Evolutionary conservation across 768 basidiomycete species (phyloP).

Genomic region (Lactarius pseudohatsudake): DNA sequence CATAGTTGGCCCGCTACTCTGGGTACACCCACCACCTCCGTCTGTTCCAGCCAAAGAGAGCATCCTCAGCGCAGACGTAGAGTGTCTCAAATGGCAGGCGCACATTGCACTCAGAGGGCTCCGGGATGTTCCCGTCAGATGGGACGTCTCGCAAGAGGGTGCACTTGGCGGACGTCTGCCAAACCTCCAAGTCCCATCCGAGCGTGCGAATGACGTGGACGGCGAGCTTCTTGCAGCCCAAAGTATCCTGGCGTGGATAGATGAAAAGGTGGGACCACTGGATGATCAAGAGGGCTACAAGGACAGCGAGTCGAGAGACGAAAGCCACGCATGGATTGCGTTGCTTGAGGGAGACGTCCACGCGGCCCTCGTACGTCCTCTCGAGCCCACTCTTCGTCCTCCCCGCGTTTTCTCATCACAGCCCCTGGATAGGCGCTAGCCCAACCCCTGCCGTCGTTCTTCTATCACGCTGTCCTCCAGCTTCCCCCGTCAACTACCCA

Average conservation of each 20-base stretch:
- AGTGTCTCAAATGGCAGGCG: conserved; percentile 90
- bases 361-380: conserved; percentile 58
- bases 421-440: conserved; percentile 45
- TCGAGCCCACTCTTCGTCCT: conserved; percentile 1
- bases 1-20: conserved; percentile 51
- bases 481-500: conserved; percentile 37
- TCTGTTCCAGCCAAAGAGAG: conserved; percentile 24
- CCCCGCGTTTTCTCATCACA: conserved; percentile 17
- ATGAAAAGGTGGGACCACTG: conserved; percentile 45
- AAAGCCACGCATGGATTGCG: conserved; percentile 80
- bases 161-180: conserved; percentile 69
- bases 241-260: conserved; percentile 74
- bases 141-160: conserved; percentile 69
- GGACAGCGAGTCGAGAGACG: conserved; percentile 58
- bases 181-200: conserved; percentile 58
- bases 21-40: conserved; percentile 55
- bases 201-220: conserved; percentile 35
- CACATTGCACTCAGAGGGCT: conserved; percentile 71
- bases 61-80: conserved; percentile 70
- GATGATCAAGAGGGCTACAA: conserved; percentile 65
- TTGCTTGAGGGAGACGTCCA: conserved; percentile 77
- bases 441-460: conserved; percentile 45
- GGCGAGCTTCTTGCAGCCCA: conserved; percentile 62
- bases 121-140: conserved; percentile 52
- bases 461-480: conserved; percentile 43